These are phyloP conservation scores for Cerrena zonata DNA, from an alignment of 1,284 basidiomycete species.

Conservation along the genomic window DNA sequence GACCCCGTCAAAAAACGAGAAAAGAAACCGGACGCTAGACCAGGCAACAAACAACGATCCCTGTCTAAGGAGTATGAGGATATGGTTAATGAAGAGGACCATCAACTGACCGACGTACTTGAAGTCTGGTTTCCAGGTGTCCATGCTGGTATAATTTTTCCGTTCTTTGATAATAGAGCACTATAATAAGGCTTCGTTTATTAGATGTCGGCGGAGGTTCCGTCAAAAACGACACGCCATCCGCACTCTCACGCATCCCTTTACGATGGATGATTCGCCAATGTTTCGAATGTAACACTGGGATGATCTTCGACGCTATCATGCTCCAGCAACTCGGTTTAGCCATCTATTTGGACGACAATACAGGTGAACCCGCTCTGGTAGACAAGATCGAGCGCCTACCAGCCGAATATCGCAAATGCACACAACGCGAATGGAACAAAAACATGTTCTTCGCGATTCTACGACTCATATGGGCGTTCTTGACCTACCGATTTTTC, in stretches of 20 bases:
- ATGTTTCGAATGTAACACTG: conserved; percentile 33
- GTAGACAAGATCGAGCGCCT: conserved; percentile 6
- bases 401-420: neutral
- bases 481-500: conserved; percentile 2
- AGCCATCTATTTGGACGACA: conserved; percentile 6
- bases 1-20: conserved; percentile 4
- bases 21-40: conserved; percentile 1
- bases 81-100: neutral
- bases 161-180: neutral
- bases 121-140: conserved; percentile 19
- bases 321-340: conserved; percentile 17
- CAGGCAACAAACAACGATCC: neutral
- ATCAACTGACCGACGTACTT: conserved; percentile 10
- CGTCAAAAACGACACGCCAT: conserved; percentile 41
- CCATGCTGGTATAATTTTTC: conserved; percentile 9
- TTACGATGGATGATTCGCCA: conserved; percentile 60
- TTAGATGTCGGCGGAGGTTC: conserved; percentile 46
- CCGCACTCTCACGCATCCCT: conserved; percentile 49
- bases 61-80: neutral
- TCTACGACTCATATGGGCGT: neutral
- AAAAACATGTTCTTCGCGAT: neutral
- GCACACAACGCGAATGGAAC: neutral
- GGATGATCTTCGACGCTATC: conserved; percentile 27
- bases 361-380: conserved; percentile 2
- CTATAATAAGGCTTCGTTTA: neutral